Base-by-base conservation (phyloP, 2,329 filamentous ascomycete genomes). In the Cladosporium colombiae region DNA sequence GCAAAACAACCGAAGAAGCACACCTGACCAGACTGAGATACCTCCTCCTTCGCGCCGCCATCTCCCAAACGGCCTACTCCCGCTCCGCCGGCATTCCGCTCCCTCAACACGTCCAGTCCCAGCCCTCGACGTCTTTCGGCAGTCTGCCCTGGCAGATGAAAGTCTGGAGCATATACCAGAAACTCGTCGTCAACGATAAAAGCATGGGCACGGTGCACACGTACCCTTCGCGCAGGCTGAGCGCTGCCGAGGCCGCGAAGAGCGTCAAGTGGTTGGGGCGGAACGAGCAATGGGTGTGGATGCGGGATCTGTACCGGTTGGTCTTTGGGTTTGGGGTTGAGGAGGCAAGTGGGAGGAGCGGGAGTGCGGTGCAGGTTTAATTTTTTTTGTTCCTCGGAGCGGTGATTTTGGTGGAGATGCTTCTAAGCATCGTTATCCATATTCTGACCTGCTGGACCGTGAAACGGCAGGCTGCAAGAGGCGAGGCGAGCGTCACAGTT, bases 251-350 rank as follows among this genome's bases (percentile, higher is more conserved):
- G 71, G 87, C 96, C 68, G 91, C 91, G 40, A 90, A 89, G 76
- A 91, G 91, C 59, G 90, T 97, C 7, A 83, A 85, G 62, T 89
- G 89, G 82, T 91, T 97, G 86, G 86, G 86, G 62, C 83, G 87
- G 65, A 88, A 86, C 31, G 84, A 87, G 65, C 88, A 93, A 72
- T 95, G 95, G 77, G 82, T 82, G 10, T 97, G 94, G 83, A 80
- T 97, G 68, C 84, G 88, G 59, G 93, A 97, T 72, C 82, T 97
- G 16, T 97, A 91, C 80, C 86, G 87, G 62, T 83, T 94, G 49
- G 92, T 97, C 2, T 96, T 96, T 76, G 91, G 92, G 3, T 94
- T 94, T 74, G 86, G 89, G 57, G 79, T 92, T 18, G 92, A 97
- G 64, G 93, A 97, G 72, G 89, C 87, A 0, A 87, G 90, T 56